A percentile compares a stretch with the other conserved stretches of the same genome.
Evolutionary conservation across 495 filamentous ascomycete genomes (phyloP).

Genomic region (Aspergillus funiculosus): DNA sequence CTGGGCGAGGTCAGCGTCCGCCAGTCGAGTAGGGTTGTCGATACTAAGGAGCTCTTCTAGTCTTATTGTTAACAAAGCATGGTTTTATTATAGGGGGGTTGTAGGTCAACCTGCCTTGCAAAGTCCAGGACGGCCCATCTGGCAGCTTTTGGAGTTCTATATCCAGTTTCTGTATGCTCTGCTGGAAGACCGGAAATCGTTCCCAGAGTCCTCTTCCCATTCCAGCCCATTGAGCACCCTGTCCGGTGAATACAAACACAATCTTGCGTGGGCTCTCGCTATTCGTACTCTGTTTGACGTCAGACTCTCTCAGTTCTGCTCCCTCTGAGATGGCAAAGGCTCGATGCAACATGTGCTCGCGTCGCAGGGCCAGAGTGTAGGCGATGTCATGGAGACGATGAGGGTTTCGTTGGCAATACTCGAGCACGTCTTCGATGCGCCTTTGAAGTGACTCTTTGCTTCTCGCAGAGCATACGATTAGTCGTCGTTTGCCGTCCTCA

Average conservation of each 20-base stretch:
- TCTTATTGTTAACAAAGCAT: not conserved
- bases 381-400: conserved; percentile 1
- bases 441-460: not conserved
- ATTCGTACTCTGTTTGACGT: conserved; percentile 1
- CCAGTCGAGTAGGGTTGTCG: not conserved
- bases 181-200: conserved; percentile 1
- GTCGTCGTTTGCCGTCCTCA: not conserved
- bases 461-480: not conserved
- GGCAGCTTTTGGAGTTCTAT: not conserved
- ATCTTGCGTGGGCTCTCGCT: not conserved
- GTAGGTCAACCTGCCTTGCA: not conserved
- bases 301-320: not conserved
- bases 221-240: conserved; percentile 24
- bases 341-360: conserved; percentile 1
- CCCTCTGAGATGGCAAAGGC: not conserved
- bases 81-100: too few relatives aligned
- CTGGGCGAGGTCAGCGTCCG: conserved; percentile 21
- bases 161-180: not conserved
- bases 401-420: not conserved
- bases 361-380: not conserved
- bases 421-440: not conserved
- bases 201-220: conserved; percentile 18
- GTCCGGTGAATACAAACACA: conserved; percentile 19
- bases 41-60: not conserved
- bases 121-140: conserved; percentile 1